These are phyloP conservation scores for Nothophoma quercina DNA, from an alignment of 2,329 filamentous ascomycete species.

Conservation along the genomic window DNA sequence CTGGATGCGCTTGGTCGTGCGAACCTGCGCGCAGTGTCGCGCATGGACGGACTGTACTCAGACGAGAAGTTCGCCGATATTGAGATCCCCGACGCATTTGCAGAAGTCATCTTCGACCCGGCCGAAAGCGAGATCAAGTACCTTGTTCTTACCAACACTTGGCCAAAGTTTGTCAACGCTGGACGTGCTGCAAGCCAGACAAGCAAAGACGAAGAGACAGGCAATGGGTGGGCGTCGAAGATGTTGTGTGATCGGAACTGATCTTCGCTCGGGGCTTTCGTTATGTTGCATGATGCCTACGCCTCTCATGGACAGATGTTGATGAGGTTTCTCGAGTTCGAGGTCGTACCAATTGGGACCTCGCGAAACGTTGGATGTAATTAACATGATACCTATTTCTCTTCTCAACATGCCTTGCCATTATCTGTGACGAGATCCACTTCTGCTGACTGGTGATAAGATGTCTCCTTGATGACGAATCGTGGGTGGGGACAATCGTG, in stretches of 20 bases:
- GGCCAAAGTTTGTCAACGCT: slow-evolving; percentile 47
- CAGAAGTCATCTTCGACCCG: slow-evolving; percentile 38
- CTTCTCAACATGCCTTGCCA: not conserved
- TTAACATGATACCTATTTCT: slow-evolving; percentile 12
- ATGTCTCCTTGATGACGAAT: slow-evolving; percentile 6
- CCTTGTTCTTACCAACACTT: slow-evolving; percentile 46
- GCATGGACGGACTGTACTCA: slow-evolving; percentile 25
- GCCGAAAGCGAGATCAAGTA: slow-evolving; percentile 48
- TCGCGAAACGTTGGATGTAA: slow-evolving; percentile 5
- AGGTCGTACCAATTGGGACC: not conserved
- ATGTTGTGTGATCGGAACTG: slow-evolving; percentile 14
- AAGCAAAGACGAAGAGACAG: slow-evolving; percentile 28
- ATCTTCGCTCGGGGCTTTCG: not conserved
- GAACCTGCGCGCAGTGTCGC: slow-evolving; percentile 37
- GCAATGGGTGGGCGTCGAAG: slow-evolving; percentile 18
- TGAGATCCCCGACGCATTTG: slow-evolving; percentile 35
- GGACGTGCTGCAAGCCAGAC: slow-evolving; percentile 29
- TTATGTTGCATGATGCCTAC: not conserved
- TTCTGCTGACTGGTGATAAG: not conserved
- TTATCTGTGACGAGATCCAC: too few relatives aligned
- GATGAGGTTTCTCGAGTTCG: not conserved
- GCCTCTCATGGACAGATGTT: not conserved
- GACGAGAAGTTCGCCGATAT: slow-evolving; percentile 28
- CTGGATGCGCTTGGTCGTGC: slow-evolving; percentile 39
- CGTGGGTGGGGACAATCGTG: slow-evolving; percentile 11